Conservation (phyloP, 1,139 yeast species). For the Sugiyamaella castrensis region DNA sequence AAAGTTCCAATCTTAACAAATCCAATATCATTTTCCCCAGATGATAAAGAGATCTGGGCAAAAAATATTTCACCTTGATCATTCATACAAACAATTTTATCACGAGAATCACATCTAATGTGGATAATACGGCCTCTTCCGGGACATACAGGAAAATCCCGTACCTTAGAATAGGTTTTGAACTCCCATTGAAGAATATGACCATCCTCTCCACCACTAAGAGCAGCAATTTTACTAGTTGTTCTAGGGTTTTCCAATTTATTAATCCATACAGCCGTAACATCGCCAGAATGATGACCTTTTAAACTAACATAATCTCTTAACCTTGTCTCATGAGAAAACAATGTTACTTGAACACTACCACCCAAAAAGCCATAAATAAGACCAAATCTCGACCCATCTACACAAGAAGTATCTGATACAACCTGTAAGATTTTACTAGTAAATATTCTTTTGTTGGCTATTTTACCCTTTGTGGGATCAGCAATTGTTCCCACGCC, state of each 20-base stretch:
- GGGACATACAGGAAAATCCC: constrained; percentile 18
- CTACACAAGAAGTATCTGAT: constrained; percentile 25
- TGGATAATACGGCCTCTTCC: constrained; percentile 19
- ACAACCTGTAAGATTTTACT: constrained; percentile 25
- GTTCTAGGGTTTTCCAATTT: constrained; percentile 29
- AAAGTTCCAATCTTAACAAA: constrained; percentile 17
- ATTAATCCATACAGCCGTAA: constrained; percentile 35
- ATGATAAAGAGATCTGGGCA: constrained; percentile 4
- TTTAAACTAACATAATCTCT: constrained; percentile 29
- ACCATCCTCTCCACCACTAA: constrained; percentile 33
- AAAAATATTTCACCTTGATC: constrained; percentile 23
- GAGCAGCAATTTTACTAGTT: constrained; percentile 22
- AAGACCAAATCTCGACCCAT: constrained; percentile 36
- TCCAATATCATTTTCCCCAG: neutral
- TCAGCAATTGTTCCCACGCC: constrained; percentile 36
- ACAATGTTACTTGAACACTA: constrained; percentile 26
- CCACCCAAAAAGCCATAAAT: constrained; percentile 34
- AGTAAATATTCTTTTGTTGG: constrained; percentile 32
- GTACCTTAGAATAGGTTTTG: constrained; percentile 17
- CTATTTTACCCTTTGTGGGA: constrained; percentile 36
- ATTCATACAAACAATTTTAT: constrained; percentile 23
- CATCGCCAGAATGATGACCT: constrained; percentile 28
- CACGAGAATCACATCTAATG: constrained; percentile 28
- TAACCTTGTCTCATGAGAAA: constrained; percentile 34
- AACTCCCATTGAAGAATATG: constrained; percentile 28